Evolutionary conservation across 495 filamentous ascomycete species (phyloP), one percentile per base, ranked within the genome.

Genomic region (Chaetomium fimeti): DNA sequence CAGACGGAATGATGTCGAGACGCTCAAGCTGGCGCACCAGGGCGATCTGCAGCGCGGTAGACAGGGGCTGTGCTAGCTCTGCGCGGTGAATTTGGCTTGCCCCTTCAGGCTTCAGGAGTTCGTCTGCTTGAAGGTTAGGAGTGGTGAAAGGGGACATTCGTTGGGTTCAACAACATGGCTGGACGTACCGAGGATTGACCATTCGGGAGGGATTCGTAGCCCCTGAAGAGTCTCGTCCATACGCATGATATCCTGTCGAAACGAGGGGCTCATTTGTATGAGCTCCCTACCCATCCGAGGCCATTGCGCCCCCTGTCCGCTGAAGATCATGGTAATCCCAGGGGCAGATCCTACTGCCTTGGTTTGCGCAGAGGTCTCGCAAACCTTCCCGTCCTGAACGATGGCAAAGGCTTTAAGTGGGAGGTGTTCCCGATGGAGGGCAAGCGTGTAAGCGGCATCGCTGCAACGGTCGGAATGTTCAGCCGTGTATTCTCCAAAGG

Each of bases 381-480:
- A 61, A 18, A 18, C 71, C 81, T 27, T 15, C 1, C 56, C 56
- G 7, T 29, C 56, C 7, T 58, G 36, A 78, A 82, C 52, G 79
- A 84, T 15, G 4, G 45, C 52, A 16, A 58, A 49, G 4, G 52
- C 38, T n/a, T 54, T n/a, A 67, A 60, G 13, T 67, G 62, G 40
- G 75, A 45, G 71, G 25, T 73, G 72, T 5, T 62, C 22, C 73
- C 59, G 20, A 79, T 71, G 25, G 69, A 71, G 1, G 70, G 77
- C 18, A 73, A 66, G 63, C n/a, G 81, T 49, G 27, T 76, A 60
- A 2, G 68, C 65, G 1, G 68, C 60, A 0, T 68, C 49, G 7
- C 76, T 68, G 28, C 78, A 11, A 7, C 6, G n/a, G 6, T 60
- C 57, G 5, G 25, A 49, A 8, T 53, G 36, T 32, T 54, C 12